Evolutionary conservation across 2,329 filamentous ascomycete species (phyloP).

Genomic region (Scedosporium apiospermum): DNA sequence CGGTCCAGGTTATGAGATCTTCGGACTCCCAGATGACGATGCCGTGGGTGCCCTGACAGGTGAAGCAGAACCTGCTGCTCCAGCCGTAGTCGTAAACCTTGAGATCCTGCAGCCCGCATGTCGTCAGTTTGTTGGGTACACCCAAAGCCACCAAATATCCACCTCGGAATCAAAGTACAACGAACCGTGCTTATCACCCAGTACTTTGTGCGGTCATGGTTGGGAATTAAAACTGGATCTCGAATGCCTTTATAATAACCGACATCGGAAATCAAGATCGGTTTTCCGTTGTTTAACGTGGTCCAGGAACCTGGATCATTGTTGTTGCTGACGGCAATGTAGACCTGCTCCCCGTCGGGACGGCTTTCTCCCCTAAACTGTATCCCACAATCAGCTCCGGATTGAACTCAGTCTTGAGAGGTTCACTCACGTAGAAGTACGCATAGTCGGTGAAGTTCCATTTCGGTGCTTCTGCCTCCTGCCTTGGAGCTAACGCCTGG

Average conservation of each 20-base stretch:
- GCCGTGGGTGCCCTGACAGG: constrained; percentile 17
- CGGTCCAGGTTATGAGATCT: constrained; percentile 27
- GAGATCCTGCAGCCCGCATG: constrained; percentile 17
- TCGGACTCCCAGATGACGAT: constrained; percentile 30
- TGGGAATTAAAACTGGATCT: constrained; percentile 32
- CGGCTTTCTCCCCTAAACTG: constrained; percentile 22
- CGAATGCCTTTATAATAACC: constrained; percentile 30
- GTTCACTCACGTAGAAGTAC: too few species aligned
- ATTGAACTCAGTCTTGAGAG: too few species aligned
- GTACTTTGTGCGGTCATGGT: constrained; percentile 25
- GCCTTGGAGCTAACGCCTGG: too few species aligned
- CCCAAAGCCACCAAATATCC: neutral
- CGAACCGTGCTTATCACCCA: constrained; percentile 26
- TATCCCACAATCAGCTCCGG: too few species aligned
- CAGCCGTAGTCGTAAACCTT: constrained; percentile 20
- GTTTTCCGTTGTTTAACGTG: constrained; percentile 26
- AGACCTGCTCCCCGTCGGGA: constrained; percentile 27
- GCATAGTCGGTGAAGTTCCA: too few species aligned
- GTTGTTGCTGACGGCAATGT: constrained; percentile 27
- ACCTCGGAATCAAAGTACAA: neutral
- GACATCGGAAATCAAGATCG: constrained; percentile 24
- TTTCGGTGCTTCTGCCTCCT: too few species aligned
- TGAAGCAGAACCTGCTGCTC: constrained; percentile 13
- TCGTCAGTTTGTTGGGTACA: neutral
- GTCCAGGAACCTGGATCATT: constrained; percentile 31